Percentiles rank a stretch among this genome's conserved stretches.
Evolutionary conservation across 495 filamentous ascomycete genomes (phyloP).

Genomic region (Daldinia caldariorum): DNA sequence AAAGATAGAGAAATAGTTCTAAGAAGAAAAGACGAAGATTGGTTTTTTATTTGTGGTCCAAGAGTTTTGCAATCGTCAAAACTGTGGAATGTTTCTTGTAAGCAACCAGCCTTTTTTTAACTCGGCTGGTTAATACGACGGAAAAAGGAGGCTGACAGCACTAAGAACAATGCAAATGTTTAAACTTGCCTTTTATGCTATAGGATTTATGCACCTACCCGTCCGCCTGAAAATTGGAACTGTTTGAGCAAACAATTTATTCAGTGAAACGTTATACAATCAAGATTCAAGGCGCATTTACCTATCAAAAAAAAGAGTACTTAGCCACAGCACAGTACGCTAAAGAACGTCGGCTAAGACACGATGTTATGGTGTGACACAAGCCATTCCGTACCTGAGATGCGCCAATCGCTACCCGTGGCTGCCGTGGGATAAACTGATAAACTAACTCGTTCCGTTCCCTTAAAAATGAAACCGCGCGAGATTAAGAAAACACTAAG

Average conservation of each 20-base stretch:
- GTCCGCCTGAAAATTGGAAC: too few relatives aligned
- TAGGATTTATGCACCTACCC: too few relatives aligned
- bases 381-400: neutral
- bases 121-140: constrained; percentile 11
- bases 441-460: too few relatives aligned
- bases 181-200: too few relatives aligned
- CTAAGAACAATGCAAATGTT: constrained; percentile 10
- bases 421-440: too few relatives aligned
- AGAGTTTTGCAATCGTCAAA: neutral
- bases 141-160: constrained; percentile 19
- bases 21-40: neutral
- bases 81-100: constrained; percentile 14
- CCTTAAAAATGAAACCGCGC: neutral
- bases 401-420: neutral
- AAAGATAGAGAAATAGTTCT: neutral
- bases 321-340: neutral
- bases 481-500: neutral
- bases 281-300: too few relatives aligned
- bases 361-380: neutral
- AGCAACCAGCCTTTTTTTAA: constrained; percentile 20
- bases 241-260: neutral
- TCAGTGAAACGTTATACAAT: constrained; percentile 4
- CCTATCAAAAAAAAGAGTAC: neutral
- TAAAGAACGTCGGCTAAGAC: neutral
- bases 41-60: constrained; percentile 7